Conservation (phyloP, 257 asterid genomes). For the Voacanga thouarsii region DNA sequence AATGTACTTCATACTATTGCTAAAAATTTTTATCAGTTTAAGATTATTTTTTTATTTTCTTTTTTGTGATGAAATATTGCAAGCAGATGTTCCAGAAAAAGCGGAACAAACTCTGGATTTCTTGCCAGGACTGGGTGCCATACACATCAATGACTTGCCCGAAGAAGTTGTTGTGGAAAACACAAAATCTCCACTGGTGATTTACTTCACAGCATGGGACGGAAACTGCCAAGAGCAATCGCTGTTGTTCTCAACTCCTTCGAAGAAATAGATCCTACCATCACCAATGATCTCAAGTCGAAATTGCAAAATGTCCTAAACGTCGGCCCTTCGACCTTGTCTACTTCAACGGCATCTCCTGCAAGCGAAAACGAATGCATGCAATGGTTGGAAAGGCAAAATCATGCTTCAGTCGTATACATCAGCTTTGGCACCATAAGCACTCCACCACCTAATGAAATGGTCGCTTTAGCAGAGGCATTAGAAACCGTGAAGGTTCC, state of each 20-base stretch:
- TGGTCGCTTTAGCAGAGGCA: conserved; percentile 52
- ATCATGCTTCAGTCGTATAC: conserved; percentile 41
- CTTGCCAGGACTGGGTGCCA: conserved; percentile 54
- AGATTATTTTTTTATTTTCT: not conserved
- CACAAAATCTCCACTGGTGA: conserved; percentile 41
- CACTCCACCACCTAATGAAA: conserved; percentile 47
- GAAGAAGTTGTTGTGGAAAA: conserved; percentile 38
- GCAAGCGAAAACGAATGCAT: conserved; percentile 24
- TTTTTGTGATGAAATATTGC: not conserved
- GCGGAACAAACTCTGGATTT: conserved; percentile 25
- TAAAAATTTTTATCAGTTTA: not conserved
- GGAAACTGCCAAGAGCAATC: conserved; percentile 43
- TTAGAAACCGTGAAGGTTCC: conserved; percentile 45
- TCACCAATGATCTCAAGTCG: conserved; percentile 21
- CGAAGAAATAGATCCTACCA: conserved; percentile 23
- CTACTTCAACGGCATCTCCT: conserved; percentile 4
- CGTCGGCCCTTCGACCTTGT: conserved; percentile 21
- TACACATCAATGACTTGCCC: conserved; percentile 48
- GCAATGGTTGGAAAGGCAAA: conserved; percentile 22
- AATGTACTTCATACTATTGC: not conserved
- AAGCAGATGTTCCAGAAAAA: conserved; percentile 18
- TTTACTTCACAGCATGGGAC: conserved; percentile 52
- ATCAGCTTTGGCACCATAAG: conserved; percentile 65
- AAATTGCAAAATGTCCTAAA: conserved; percentile 25
- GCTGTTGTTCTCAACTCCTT: conserved; percentile 29